Evolutionary conservation across 2,329 filamentous ascomycete genomes (phyloP).

Genomic region (Thelonectria rubi): DNA sequence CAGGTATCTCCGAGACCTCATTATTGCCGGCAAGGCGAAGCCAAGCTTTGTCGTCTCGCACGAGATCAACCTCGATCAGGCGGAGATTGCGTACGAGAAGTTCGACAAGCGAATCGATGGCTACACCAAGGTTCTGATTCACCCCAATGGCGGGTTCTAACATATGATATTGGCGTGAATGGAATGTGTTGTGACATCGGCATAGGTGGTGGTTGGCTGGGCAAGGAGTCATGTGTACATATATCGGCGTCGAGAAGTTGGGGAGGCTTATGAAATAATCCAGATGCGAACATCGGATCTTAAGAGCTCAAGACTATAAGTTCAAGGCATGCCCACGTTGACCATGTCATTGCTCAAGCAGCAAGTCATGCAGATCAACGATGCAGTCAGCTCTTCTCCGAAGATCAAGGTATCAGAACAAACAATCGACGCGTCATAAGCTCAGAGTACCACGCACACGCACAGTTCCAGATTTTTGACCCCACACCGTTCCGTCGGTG

Average conservation of each 20-base stretch:
- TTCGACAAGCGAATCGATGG: conserved; percentile 73
- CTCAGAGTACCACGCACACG: no score
- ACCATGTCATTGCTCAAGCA: no score
- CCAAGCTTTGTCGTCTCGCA: conserved; percentile 74
- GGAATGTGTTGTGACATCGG: conserved; percentile 1
- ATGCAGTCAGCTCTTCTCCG: no score
- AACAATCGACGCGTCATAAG: no score
- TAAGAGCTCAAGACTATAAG: no score
- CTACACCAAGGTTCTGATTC: conserved; percentile 74
- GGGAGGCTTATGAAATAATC: not conserved
- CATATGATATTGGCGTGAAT: not conserved
- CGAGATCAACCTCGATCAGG: conserved; percentile 70
- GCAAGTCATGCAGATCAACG: no score
- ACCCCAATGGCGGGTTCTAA: conserved; percentile 64
- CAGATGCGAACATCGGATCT: not conserved
- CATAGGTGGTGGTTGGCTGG: not conserved
- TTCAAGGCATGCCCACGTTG: no score
- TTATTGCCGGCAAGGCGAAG: conserved; percentile 70
- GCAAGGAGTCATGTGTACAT: conserved; percentile 10
- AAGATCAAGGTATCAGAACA: no score
- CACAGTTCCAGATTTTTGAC: no score
- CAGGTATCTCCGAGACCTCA: conserved; percentile 71
- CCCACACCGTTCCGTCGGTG: not conserved
- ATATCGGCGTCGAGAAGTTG: conserved; percentile 18
- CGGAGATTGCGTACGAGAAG: conserved; percentile 68